phyloP scores from a whole-genome alignment of 2,329 filamentous ascomycete genomes.

The Aspergillus chevalieri region DNA sequence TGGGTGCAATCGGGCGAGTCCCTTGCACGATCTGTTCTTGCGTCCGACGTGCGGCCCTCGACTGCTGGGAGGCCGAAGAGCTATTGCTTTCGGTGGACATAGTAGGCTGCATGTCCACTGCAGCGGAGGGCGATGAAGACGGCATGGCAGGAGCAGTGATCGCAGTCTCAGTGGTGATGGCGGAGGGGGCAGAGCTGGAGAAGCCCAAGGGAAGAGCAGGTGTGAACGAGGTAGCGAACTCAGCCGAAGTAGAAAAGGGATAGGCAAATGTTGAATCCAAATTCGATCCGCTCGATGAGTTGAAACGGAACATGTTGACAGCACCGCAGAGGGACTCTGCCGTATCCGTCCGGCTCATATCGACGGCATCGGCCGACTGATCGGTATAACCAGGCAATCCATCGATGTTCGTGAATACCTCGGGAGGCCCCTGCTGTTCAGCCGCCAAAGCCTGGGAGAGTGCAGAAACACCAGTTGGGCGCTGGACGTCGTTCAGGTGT shows the following conservation, averaged over 20 bases:
- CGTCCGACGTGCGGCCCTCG: conserved; percentile 42
- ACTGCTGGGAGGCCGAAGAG: conserved; percentile 39
- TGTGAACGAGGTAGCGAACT: conserved; percentile 6
- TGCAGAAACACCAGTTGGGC: conserved; percentile 15
- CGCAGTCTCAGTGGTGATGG: conserved; percentile 17
- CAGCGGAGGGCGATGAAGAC: conserved; percentile 32
- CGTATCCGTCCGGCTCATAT: conserved; percentile 43
- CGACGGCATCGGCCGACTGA: conserved; percentile 24
- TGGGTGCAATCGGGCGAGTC: conserved; percentile 46
- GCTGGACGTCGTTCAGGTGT: conserved; percentile 26
- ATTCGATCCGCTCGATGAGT: conserved; percentile 32
- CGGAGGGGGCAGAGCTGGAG: conserved; percentile 32
- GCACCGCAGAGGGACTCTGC: conserved; percentile 40
- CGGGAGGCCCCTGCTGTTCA: conserved; percentile 17
- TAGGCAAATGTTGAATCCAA: conserved; percentile 25
- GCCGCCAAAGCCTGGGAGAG: conserved; percentile 19
- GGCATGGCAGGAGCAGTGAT: conserved; percentile 14
- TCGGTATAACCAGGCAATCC: conserved; percentile 17
- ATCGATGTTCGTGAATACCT: conserved; percentile 10
- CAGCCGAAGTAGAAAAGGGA: conserved; percentile 23
- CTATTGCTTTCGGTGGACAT: conserved; percentile 42
- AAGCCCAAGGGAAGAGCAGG: conserved; percentile 22
- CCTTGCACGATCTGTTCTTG: conserved; percentile 45
- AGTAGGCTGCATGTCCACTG: conserved; percentile 47
- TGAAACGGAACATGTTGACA: conserved; percentile 41